Percentiles rank a stretch among this genome's conserved stretches.
Conservation (phyloP, 176 grass and related monocot genomes). For the Lolium rigidum region DNA sequence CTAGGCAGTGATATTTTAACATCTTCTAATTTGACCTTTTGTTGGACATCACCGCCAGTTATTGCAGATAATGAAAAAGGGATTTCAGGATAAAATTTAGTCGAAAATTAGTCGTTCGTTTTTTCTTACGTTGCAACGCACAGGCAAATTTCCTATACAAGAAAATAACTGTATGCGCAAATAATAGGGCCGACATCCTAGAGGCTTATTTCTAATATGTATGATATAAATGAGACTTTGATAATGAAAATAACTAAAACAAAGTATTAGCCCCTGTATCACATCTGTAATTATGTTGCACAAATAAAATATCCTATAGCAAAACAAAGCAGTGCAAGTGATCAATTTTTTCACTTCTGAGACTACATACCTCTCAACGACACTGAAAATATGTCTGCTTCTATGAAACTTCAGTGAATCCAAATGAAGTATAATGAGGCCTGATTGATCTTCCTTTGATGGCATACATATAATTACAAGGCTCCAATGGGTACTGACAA, state of each 20-base stretch:
- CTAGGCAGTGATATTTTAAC: too few relatives aligned
- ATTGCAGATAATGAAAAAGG: too few relatives aligned
- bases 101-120: too few relatives aligned
- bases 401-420: slow-evolving; percentile 88
- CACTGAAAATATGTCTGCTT: slow-evolving; percentile 69
- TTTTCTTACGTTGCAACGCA: too few relatives aligned
- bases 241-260: slow-evolving; percentile 16
- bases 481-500: slow-evolving; percentile 86
- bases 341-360: slow-evolving; percentile 4
- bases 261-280: neutral
- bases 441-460: slow-evolving; percentile 68
- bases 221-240: neutral
- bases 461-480: slow-evolving; percentile 94
- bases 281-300: neutral
- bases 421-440: slow-evolving; percentile 94
- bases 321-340: slow-evolving; percentile 30
- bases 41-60: too few relatives aligned
- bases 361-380: slow-evolving; percentile 60
- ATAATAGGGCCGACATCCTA: slow-evolving; percentile 1
- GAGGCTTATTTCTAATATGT: neutral
- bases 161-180: slow-evolving; percentile 2
- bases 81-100: too few relatives aligned
- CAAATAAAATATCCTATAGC: slow-evolving; percentile 24
- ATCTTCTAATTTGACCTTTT: too few relatives aligned
- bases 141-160: neutral